Evolutionary conservation across 257 asterid genomes (phyloP).

Genomic region (Scutellaria galericulata): DNA sequence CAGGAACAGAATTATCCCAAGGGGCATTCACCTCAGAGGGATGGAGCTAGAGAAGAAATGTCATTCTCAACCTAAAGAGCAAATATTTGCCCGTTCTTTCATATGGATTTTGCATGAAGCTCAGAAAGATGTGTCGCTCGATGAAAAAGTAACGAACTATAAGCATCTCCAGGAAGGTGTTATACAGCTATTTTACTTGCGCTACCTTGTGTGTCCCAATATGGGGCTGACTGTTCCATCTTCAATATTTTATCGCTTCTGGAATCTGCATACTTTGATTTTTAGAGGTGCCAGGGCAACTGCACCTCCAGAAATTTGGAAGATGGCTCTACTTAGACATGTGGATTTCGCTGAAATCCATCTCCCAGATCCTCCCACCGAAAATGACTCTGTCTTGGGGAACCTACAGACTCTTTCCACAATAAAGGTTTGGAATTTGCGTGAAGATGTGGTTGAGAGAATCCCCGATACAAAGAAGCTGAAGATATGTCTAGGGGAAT

Average conservation of each 20-base stretch:
- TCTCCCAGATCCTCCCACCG: slow-evolving; percentile 17
- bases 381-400: slow-evolving; percentile 7
- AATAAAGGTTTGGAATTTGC: not conserved
- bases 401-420: slow-evolving; percentile 22
- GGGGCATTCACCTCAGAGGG: not conserved
- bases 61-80: not conserved
- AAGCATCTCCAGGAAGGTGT: no score
- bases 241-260: not conserved
- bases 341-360: not conserved
- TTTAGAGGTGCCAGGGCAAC: no score
- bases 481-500: not conserved
- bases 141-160: not conserved
- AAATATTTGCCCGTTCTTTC: slow-evolving; percentile 7
- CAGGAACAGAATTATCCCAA: not conserved
- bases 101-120: not conserved
- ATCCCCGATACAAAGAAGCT: slow-evolving; percentile 28
- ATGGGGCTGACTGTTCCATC: not conserved
- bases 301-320: slow-evolving; percentile 14
- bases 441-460: slow-evolving; percentile 20
- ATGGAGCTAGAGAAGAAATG: not conserved
- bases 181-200: not conserved
- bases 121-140: not conserved
- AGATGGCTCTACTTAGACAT: slow-evolving; percentile 34
- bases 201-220: not conserved
- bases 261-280: slow-evolving; percentile 28